Evolutionary conservation across 129 eudicot species (phyloP), one percentile per base, ranked within the genome.

Genomic region (Centaurea solstitialis): DNA sequence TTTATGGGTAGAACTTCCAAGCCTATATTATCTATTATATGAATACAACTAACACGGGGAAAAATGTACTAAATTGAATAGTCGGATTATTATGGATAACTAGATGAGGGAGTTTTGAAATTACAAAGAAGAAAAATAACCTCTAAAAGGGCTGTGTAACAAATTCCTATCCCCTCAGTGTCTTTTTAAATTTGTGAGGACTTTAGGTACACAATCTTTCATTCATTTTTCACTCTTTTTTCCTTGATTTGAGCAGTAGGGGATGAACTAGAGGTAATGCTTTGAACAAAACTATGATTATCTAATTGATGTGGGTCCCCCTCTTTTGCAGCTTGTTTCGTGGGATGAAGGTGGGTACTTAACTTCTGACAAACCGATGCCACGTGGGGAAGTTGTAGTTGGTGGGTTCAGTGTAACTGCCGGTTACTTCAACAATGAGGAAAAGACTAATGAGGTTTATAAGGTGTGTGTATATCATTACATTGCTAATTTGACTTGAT

Each of bases 311-410:
- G 20, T 43, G 13, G 37, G 6, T 41, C 64, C 12, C 23, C 73
- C 47, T 76, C 13, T 76, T 18, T 75, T 82, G 79, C 92, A 95
- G 99, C 97, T 95, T 80, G 91, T 95, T 83, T 89, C 99, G 35
- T 95, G 99, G 99, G 99, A 95, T 45, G 93, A 95, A 91, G 99
- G 99, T 33, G 98, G 99, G 18, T 95, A 95, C 83, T 75, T 78
- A 68, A 85, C 79, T 83, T 74, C 87, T 5, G 99, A 95, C 84
- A 95, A 86, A 71, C 99, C 99, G 70, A 90, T 95, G 99, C 97
- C 99, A 33, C 90, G 97, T 10, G 99, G 99, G 57, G 99, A 95
- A 85, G 89, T 92, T 18, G 97, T 95, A 41, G 71, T 95, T 77
- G 99, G 99, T 65, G 99, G 99, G 15, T 43, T 68, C 77, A 87